These are phyloP conservation scores for Halophytophthora polymorphica DNA, from an alignment of 352 stramenopile genomes.

Conservation along the genomic window DNA sequence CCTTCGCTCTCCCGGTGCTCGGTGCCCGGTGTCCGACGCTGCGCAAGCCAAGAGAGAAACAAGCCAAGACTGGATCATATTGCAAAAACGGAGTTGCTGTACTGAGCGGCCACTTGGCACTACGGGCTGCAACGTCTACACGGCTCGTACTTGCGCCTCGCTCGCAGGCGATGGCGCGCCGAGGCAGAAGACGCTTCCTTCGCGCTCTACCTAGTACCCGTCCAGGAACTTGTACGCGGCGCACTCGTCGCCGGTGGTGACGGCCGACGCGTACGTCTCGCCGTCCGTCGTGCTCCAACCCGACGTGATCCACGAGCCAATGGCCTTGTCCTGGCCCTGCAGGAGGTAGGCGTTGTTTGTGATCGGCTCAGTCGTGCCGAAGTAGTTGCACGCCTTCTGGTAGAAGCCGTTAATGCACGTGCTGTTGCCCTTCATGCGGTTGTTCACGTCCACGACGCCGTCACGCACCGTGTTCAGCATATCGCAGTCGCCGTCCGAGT, in stretches of 20 bases:
- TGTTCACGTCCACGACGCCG: slow-evolving; percentile 61
- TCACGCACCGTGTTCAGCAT: slow-evolving; percentile 59
- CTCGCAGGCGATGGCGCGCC: too few relatives aligned
- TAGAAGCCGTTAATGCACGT: slow-evolving; percentile 65
- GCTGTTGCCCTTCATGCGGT: slow-evolving; percentile 44
- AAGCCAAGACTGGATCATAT: too few relatives aligned
- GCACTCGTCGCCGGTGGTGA: slow-evolving; percentile 31
- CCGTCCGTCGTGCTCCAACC: slow-evolving; percentile 62
- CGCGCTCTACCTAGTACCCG: too few relatives aligned
- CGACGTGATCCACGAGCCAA: slow-evolving; percentile 66
- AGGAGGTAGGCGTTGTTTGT: slow-evolving; percentile 56
- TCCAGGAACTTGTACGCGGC: slow-evolving; percentile 39
- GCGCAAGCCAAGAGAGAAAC: too few relatives aligned
- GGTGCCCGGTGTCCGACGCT: too few relatives aligned
- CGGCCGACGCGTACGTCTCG: slow-evolving; percentile 42
- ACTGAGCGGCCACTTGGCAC: too few relatives aligned
- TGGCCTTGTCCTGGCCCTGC: slow-evolving; percentile 58
- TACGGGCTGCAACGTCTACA: too few relatives aligned
- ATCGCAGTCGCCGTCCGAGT: slow-evolving; percentile 59
- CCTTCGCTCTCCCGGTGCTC: too few relatives aligned
- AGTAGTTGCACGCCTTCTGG: slow-evolving; percentile 54
- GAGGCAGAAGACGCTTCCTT: too few relatives aligned
- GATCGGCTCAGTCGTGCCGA: slow-evolving; percentile 27
- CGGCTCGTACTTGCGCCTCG: too few relatives aligned
- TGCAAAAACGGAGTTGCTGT: too few relatives aligned